Percentiles rank a stretch among this genome's conserved stretches.
Evolutionary conservation across 495 filamentous ascomycete genomes (phyloP).

Genomic region (Tuber magnatum): DNA sequence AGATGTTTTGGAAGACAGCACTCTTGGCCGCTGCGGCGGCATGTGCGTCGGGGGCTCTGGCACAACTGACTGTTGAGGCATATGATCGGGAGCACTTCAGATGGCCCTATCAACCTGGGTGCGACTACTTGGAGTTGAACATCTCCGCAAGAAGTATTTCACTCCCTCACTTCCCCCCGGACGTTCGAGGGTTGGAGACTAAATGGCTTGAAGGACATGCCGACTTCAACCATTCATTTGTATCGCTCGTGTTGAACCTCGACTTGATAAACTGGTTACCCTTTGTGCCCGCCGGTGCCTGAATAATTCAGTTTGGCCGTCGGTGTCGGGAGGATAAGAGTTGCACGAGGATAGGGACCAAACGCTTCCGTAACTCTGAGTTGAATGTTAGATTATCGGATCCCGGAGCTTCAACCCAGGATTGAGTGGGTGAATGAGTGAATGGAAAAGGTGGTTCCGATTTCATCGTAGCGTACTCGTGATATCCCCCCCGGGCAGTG

Average conservation of each 20-base stretch:
- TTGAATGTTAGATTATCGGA: too few relatives aligned
- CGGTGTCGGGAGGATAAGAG: too few relatives aligned
- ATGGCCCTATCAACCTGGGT: conserved; percentile 3
- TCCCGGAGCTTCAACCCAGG: too few relatives aligned
- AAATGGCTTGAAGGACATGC: not conserved
- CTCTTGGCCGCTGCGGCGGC: not conserved
- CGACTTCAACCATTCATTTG: too few relatives aligned
- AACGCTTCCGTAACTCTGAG: too few relatives aligned
- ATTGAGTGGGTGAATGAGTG: too few relatives aligned
- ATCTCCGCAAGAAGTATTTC: conserved; percentile 6
- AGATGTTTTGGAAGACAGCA: not conserved
- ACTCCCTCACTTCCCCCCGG: not conserved
- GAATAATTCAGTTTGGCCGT: too few relatives aligned
- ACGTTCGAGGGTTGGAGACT: not conserved
- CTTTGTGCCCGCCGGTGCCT: too few relatives aligned
- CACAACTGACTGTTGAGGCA: not conserved
- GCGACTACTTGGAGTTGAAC: conserved; percentile 10
- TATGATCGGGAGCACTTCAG: not conserved
- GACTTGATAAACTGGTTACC: not conserved
- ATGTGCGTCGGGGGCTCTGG: not conserved
- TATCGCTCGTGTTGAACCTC: not conserved
- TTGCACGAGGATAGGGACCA: too few relatives aligned
- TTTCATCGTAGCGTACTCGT: too few relatives aligned
- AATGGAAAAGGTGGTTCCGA: too few relatives aligned
- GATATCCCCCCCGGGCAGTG: too few relatives aligned